phyloP scores from a whole-genome alignment of 768 basidiomycete genomes.

The Cystofilobasidium capitatum region DNA sequence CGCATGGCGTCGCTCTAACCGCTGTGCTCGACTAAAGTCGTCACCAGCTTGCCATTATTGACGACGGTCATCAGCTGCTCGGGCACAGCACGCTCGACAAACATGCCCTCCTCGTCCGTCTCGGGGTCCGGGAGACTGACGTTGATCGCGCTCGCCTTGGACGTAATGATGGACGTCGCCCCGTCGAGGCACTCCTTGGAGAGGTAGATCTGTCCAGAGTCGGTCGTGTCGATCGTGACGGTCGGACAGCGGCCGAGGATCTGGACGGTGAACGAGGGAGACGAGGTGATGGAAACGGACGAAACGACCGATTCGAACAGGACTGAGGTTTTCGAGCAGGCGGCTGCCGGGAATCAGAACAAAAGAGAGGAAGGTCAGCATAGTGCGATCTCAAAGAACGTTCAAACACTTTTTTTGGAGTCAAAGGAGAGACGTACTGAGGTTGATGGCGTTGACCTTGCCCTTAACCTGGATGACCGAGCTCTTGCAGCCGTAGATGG shows the following conservation, averaged over 20 bases:
- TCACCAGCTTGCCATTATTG: constrained; percentile 71
- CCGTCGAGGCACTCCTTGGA: constrained; percentile 62
- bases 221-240: constrained; percentile 85
- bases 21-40: constrained; percentile 75
- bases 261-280: constrained; percentile 86
- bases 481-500: constrained; percentile 83
- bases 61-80: constrained; percentile 90
- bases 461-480: constrained; percentile 73
- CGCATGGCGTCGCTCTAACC: constrained; percentile 37
- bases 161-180: constrained; percentile 71
- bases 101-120: constrained; percentile 84
- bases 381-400: no score
- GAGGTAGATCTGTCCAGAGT: constrained; percentile 89
- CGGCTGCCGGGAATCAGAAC: constrained; percentile 50
- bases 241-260: constrained; percentile 83
- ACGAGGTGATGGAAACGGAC: constrained; percentile 73
- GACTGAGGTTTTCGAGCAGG: constrained; percentile 76
- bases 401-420: no score
- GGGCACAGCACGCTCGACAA: constrained; percentile 77
- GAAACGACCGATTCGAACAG: constrained; percentile 91
- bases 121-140: constrained; percentile 66
- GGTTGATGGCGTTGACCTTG: constrained; percentile 86
- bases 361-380: not conserved
- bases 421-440: constrained; percentile 59
- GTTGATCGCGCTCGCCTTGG: constrained; percentile 89